Evolutionary conservation across 2,329 filamentous ascomycete species (phyloP), one percentile per base, ranked within the genome.

Genomic region (Alternaria brassicicola): DNA sequence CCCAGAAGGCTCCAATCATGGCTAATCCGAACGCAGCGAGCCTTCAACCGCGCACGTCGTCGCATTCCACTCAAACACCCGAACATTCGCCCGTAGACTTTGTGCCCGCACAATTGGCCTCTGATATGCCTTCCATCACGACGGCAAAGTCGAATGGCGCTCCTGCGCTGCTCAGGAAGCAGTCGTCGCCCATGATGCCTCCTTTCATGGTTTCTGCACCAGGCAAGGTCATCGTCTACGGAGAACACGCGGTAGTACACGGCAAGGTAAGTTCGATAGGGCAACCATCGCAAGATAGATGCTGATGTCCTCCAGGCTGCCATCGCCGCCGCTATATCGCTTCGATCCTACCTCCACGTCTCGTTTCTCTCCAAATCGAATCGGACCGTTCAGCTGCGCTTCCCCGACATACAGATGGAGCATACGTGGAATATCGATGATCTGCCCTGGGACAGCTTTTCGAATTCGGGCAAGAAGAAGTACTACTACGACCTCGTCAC

Each of bases 201-300:
- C 83, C 93, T 61, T 99, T 99, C 76, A 97, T 99, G 91, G 93
- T 98, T 56, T 98, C 95, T 15, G 94, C 96, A 2, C 95, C 95
- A 0, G 96, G 94, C 64, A 99, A 99, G 78, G 95, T 97, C 74
- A 99, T 99, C 76, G 92, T 98, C 52, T 98, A 94, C 80, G 95
- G 95, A 66, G 95, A 99, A 78, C 95, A 99, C 81, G 91, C 95
- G 2, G 95, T 98, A n/a, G 95, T 99, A 19, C 88, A 99, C 74
- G 93, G 93, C 74, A 98, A 97, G 86, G 90, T 91, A 80, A 55
- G 79, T 68, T 33, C 21, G 21, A 10, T n/a, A 33, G 25, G 3
- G 25, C 17, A 30, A 15, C n/a, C 9, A 13, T 23, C 12, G 23
- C 6, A 5, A 12, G 12, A 36, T 17, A 30, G 8, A 51, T 36